Evolutionary conservation across 805 yeast species (phyloP).

Genomic region (Pachysolen tannophilus): DNA sequence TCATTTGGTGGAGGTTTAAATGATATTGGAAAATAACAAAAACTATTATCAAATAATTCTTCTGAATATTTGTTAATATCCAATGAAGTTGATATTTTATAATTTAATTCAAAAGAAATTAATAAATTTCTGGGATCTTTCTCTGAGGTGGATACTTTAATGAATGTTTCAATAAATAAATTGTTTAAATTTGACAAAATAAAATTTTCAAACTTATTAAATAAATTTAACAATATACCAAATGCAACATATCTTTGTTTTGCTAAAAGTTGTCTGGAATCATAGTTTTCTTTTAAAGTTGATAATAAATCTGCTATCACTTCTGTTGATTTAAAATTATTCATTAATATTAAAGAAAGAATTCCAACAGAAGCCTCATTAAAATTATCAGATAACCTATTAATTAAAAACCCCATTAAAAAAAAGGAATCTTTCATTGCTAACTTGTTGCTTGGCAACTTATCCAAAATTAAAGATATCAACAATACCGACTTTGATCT

Average conservation of each 20-base stretch:
- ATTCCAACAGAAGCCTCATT: constrained; percentile 49
- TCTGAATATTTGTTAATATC: constrained; percentile 38
- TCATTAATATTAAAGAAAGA: constrained; percentile 40
- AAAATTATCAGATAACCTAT: constrained; percentile 59
- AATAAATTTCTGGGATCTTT: constrained; percentile 90
- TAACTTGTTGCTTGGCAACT: constrained; percentile 18
- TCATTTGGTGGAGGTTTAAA: constrained; percentile 90
- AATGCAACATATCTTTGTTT: constrained; percentile 55
- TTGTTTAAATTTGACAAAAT: constrained; percentile 23
- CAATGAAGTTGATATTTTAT: constrained; percentile 33
- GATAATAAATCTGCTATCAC: constrained; percentile 27
- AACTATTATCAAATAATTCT: constrained; percentile 78
- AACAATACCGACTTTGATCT: constrained; percentile 34
- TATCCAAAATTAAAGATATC: constrained; percentile 27
- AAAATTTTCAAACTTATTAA: constrained; percentile 20
- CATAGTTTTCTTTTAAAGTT: constrained; percentile 32
- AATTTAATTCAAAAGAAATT: constrained; percentile 53
- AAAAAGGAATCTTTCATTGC: constrained; percentile 41
- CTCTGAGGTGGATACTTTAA: constrained; percentile 74
- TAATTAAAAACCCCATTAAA: constrained; percentile 47
- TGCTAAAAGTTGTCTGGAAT: constrained; percentile 53
- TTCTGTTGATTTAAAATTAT: constrained; percentile 32
- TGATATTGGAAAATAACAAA: constrained; percentile 95
- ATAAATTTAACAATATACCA: constrained; percentile 31
- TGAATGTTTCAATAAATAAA: constrained; percentile 44